Evolutionary conservation across 148 eudicot species (phyloP).

Genomic region (Pharnaceum exiguum): DNA sequence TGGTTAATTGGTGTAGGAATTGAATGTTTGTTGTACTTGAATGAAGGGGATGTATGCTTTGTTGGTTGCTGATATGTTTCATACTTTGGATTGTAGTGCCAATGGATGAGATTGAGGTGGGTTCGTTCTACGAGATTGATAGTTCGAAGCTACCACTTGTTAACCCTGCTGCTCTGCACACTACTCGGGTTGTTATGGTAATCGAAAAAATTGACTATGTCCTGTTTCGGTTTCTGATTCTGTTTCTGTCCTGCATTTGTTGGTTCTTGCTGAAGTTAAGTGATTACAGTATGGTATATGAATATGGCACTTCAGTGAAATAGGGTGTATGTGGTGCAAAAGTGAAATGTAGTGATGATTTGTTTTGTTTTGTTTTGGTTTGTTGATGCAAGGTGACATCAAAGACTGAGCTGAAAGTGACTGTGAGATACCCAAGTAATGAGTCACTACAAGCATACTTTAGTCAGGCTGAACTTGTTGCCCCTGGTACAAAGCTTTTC

Average conservation of each 20-base stretch:
- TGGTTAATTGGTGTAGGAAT: too few relatives aligned
- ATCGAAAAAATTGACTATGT: conserved; percentile 14
- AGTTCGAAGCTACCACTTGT: conserved; percentile 43
- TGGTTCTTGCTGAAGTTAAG: not conserved
- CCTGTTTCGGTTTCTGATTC: not conserved
- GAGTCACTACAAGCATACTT: conserved; percentile 49
- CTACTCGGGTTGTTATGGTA: conserved; percentile 68
- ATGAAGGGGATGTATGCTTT: too few relatives aligned
- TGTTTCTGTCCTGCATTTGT: not conserved
- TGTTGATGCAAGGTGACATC: conserved; percentile 55
- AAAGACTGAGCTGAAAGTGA: conserved; percentile 47
- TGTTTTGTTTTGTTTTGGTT: conserved; percentile 11
- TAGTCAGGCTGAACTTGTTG: conserved; percentile 17
- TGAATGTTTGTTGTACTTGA: too few relatives aligned
- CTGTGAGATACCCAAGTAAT: conserved; percentile 65
- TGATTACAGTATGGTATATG: not conserved
- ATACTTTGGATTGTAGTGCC: conserved; percentile 2
- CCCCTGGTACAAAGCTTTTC: conserved; percentile 23
- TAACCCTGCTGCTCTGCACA: conserved; percentile 40
- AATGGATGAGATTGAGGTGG: conserved; percentile 28
- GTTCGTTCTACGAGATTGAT: conserved; percentile 58
- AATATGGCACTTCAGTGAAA: not conserved
- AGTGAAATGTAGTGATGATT: not conserved
- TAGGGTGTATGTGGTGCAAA: not conserved
- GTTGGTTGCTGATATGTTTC: too few relatives aligned